Percentiles rank a stretch among this genome's conserved stretches.
Evolutionary conservation across 2,329 filamentous ascomycete genomes (phyloP).

Genomic region (Pestalotiopsis sp.): DNA sequence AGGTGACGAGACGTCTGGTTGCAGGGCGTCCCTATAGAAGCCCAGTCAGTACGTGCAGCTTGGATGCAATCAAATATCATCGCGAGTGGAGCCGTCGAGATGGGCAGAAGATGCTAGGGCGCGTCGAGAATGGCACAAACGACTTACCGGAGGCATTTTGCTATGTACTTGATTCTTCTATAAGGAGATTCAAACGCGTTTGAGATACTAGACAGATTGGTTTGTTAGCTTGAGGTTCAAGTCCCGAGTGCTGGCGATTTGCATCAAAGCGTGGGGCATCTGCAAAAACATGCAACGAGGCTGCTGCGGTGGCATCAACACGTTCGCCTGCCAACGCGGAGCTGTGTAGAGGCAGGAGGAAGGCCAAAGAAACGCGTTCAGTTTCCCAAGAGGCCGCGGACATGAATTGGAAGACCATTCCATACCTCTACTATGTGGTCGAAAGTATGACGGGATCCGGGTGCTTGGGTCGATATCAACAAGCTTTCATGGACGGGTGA

Average conservation of each 20-base stretch:
- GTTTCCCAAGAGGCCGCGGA: neutral
- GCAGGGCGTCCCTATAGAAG: conserved; percentile 63
- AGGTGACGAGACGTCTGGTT: conserved; percentile 71
- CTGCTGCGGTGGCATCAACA: neutral
- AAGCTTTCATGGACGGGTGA: conserved; percentile 5
- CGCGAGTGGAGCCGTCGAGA: neutral
- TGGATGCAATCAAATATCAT: neutral
- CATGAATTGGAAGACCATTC: neutral
- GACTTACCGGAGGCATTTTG: conserved; percentile 20
- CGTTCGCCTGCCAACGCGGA: too few relatives aligned
- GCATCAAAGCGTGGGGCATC: conserved; percentile 10
- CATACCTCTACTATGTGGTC: conserved; percentile 7
- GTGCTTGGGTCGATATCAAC: conserved; percentile 13
- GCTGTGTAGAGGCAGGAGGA: too few relatives aligned
- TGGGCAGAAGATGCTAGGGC: neutral
- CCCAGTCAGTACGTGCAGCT: conserved; percentile 8
- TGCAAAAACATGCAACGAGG: conserved; percentile 1
- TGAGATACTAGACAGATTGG: conserved; percentile 6
- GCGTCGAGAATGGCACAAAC: neutral
- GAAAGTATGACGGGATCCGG: neutral
- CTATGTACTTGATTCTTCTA: conserved; percentile 15
- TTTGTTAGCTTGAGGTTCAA: neutral
- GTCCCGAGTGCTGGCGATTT: neutral
- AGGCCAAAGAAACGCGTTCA: too few relatives aligned
- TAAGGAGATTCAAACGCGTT: conserved; percentile 7